These are phyloP conservation scores for Coriolopsis trogii DNA, from an alignment of 1,284 basidiomycete species.

Conservation along the genomic window DNA sequence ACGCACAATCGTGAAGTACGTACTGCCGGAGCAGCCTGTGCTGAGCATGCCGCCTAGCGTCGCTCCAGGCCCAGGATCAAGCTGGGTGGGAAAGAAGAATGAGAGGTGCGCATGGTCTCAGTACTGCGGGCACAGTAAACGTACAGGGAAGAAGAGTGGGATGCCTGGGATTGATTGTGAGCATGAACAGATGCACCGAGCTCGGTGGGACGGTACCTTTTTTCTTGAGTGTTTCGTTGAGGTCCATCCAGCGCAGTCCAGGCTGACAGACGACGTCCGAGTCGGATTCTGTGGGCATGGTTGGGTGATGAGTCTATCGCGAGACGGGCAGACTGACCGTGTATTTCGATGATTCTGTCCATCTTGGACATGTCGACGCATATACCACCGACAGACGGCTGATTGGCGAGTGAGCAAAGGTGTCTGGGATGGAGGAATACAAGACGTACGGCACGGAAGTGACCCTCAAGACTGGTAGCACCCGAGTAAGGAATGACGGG, in stretches of 20 bases:
- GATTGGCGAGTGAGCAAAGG: conserved; percentile 44
- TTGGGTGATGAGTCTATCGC: background rate
- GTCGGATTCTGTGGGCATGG: conserved; percentile 62
- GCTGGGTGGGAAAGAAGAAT: conserved; percentile 41
- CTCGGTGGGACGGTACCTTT: conserved; percentile 40
- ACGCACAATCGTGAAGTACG: conserved; percentile 26
- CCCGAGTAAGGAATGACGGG: conserved; percentile 64
- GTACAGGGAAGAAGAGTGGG: conserved; percentile 87
- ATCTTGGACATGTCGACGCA: conserved; percentile 81
- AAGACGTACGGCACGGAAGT: conserved; percentile 47
- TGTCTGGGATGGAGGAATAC: too few species aligned
- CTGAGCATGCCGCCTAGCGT: conserved; percentile 93
- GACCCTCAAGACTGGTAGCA: conserved; percentile 63
- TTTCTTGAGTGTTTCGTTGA: conserved; percentile 76
- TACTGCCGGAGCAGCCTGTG: conserved; percentile 81
- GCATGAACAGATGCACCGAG: conserved; percentile 28
- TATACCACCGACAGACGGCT: conserved; percentile 34
- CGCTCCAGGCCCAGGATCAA: conserved; percentile 79
- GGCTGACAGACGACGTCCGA: conserved; percentile 83
- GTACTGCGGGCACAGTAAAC: conserved; percentile 23
- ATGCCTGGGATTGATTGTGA: conserved; percentile 41
- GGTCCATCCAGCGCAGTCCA: conserved; percentile 83
- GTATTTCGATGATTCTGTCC: conserved; percentile 81
- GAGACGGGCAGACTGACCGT: conserved; percentile 49
- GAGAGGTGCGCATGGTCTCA: too few species aligned